Evolutionary conservation across 2,329 filamentous ascomycete genomes (phyloP).

Genomic region (Neurospora sp.): DNA sequence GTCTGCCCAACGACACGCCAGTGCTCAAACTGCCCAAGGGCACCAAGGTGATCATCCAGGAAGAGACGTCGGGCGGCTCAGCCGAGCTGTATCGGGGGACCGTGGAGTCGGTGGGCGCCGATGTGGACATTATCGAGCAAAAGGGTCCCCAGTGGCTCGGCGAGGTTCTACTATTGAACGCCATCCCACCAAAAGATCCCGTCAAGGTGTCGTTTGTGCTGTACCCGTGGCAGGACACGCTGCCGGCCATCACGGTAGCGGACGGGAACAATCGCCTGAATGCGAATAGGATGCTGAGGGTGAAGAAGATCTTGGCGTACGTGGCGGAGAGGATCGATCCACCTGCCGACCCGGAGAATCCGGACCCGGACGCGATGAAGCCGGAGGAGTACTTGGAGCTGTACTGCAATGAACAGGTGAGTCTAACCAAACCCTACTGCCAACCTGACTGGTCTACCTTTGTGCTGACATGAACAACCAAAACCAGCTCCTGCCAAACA

Average conservation of each 20-base stretch:
- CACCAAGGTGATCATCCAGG: slow-evolving; percentile 60
- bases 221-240: slow-evolving; percentile 64
- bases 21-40: slow-evolving; percentile 61
- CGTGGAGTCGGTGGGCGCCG: slow-evolving; percentile 64
- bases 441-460: background rate
- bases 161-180: slow-evolving; percentile 76
- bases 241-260: slow-evolving; percentile 64
- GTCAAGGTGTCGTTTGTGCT: slow-evolving; percentile 94
- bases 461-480: slow-evolving; percentile 9
- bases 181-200: slow-evolving; percentile 77
- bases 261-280: slow-evolving; percentile 88
- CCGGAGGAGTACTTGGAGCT: slow-evolving; percentile 92
- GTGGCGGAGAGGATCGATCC: slow-evolving; percentile 85
- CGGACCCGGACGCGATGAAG: slow-evolving; percentile 51
- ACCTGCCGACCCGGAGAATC: slow-evolving; percentile 25
- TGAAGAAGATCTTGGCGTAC: slow-evolving; percentile 89
- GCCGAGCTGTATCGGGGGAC: slow-evolving; percentile 89
- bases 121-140: slow-evolving; percentile 77
- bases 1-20: slow-evolving; percentile 63
- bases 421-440: slow-evolving; percentile 20
- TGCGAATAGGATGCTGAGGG: slow-evolving; percentile 90
- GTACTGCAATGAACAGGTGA: slow-evolving; percentile 85
- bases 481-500: slow-evolving; percentile 55
- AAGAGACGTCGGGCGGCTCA: slow-evolving; percentile 57
- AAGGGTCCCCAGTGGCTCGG: slow-evolving; percentile 86